phyloP scores from a whole-genome alignment of 164 flowering plant species.

The Chloranthus sessilifolius region DNA sequence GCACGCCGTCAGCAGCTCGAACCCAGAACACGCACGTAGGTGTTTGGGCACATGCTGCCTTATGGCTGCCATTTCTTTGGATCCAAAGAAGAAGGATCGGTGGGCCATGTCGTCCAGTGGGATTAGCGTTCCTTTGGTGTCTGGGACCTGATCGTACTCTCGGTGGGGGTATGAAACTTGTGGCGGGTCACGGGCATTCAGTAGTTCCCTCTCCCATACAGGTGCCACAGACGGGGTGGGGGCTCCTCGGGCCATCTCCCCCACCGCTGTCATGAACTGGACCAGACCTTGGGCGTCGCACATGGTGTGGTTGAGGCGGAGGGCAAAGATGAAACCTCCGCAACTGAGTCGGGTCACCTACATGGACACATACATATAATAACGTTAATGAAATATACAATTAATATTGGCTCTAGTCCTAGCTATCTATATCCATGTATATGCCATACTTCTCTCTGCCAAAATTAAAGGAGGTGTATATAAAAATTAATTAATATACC shows the following conservation, averaged over 20 bases:
- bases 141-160: constrained; percentile 18
- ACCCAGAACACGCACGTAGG: constrained; percentile 12
- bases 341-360: constrained; percentile 51
- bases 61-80: constrained; percentile 11
- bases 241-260: constrained; percentile 25
- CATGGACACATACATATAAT: too few relatives aligned
- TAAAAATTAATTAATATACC: too few relatives aligned
- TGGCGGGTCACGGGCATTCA: constrained; percentile 24
- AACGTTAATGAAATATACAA: too few relatives aligned
- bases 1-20: constrained; percentile 30
- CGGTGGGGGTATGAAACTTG: constrained; percentile 15
- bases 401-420: too few relatives aligned
- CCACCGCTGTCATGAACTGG: constrained; percentile 26
- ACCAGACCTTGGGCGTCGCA: constrained; percentile 24
- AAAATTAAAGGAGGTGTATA: too few relatives aligned
- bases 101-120: constrained; percentile 17
- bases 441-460: too few relatives aligned
- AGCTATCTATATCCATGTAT: too few relatives aligned
- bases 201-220: constrained; percentile 22
- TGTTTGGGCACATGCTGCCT: constrained; percentile 13
- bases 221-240: constrained; percentile 21
- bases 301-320: constrained; percentile 34
- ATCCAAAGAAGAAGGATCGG: constrained; percentile 27
- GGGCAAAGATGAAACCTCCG: constrained; percentile 32
- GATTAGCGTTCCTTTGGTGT: constrained; percentile 8